phyloP scores from a whole-genome alignment of 2,329 filamentous ascomycete species.

The Colletotrichum navitas region DNA sequence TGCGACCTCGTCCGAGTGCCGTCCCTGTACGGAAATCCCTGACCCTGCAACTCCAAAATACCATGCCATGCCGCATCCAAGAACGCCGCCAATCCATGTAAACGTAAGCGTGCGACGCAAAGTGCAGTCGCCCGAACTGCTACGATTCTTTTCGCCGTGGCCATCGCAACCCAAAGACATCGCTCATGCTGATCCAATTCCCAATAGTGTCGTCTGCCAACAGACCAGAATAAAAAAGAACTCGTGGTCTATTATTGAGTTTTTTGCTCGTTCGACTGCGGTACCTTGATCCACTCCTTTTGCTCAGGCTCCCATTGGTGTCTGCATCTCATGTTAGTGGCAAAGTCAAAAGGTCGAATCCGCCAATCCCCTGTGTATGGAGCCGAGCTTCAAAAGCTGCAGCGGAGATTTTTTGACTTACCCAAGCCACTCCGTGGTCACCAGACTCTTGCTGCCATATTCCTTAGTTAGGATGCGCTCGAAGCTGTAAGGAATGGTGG shows the following conservation, averaged over 20 bases:
- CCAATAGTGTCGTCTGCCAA: background rate
- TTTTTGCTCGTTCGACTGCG: conserved; percentile 16
- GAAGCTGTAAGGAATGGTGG: conserved; percentile 77
- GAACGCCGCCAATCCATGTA: conserved; percentile 35
- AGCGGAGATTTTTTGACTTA: conserved; percentile 54
- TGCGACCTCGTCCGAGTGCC: conserved; percentile 15
- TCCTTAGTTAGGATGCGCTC: conserved; percentile 75
- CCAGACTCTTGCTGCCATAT: conserved; percentile 73
- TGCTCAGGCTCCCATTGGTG: conserved; percentile 70
- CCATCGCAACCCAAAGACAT: background rate
- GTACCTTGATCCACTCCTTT: conserved; percentile 70
- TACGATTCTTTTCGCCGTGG: conserved; percentile 3
- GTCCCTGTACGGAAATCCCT: conserved; percentile 20
- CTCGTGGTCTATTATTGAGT: background rate
- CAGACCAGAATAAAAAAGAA: background rate
- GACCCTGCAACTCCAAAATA: conserved; percentile 29
- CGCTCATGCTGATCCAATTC: conserved; percentile 7
- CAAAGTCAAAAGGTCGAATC: background rate
- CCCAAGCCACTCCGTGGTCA: conserved; percentile 71
- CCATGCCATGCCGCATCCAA: conserved; percentile 19
- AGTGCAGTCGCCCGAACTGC: conserved; percentile 18
- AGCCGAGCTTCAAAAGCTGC: conserved; percentile 16
- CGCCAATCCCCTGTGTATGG: background rate
- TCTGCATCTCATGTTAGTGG: conserved; percentile 53
- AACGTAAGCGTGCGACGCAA: conserved; percentile 29